phyloP scores from a whole-genome alignment of 768 basidiomycete genomes.

The Lentinula guzmanii region DNA sequence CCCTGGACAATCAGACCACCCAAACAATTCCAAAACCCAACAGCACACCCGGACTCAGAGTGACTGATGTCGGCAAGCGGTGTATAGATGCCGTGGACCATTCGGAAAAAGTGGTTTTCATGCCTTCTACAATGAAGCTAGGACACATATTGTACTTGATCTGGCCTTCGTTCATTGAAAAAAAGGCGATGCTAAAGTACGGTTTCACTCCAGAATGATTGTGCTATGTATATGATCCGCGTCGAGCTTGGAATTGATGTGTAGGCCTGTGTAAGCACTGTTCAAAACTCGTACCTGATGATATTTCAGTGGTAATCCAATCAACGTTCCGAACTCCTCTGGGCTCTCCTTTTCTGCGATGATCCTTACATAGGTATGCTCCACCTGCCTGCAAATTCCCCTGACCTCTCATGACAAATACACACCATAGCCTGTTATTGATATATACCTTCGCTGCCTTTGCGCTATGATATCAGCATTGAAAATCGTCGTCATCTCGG shows the following conservation, averaged over 20 bases:
- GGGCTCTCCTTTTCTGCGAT: background rate
- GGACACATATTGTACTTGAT: constrained; percentile 63
- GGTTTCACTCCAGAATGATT: constrained; percentile 30
- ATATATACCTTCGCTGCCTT: background rate
- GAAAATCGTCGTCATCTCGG: background rate
- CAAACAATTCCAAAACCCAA: constrained; percentile 44
- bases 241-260: background rate
- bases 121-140: constrained; percentile 41
- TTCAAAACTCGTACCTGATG: too few relatives aligned
- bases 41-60: constrained; percentile 46
- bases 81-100: constrained; percentile 58
- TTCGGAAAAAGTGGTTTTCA: constrained; percentile 50
- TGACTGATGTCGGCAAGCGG: constrained; percentile 51
- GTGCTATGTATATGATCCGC: background rate
- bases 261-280: too few relatives aligned
- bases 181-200: constrained; percentile 59
- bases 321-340: too few relatives aligned
- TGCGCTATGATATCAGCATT: background rate
- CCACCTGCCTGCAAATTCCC: too few relatives aligned
- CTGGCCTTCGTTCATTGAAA: constrained; percentile 51
- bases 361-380: too few relatives aligned
- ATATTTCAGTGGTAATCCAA: too few relatives aligned
- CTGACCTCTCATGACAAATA: too few relatives aligned
- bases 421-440: too few relatives aligned
- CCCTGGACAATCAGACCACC: constrained; percentile 15